Percentiles rank a stretch among this genome's conserved stretches.
Evolutionary conservation across 2,329 filamentous ascomycete genomes (phyloP).

Genomic region (Microsporum ferrugineum): DNA sequence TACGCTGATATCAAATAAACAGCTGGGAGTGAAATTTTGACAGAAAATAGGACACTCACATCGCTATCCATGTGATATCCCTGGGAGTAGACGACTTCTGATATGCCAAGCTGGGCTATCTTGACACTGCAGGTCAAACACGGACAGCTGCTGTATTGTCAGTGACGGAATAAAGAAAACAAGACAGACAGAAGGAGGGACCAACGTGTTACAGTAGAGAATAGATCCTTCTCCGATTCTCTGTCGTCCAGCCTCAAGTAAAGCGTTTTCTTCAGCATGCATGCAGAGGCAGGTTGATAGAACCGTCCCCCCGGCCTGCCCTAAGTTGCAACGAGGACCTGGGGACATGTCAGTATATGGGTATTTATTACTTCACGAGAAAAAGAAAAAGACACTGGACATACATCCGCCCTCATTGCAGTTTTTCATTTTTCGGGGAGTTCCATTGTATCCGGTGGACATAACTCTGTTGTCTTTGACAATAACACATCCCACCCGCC

Average conservation of each 20-base stretch:
- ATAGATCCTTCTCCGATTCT: slow-evolving; percentile 71
- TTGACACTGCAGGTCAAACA: slow-evolving; percentile 98
- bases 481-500: slow-evolving; percentile 86
- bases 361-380: neutral
- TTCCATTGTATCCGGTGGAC: slow-evolving; percentile 94
- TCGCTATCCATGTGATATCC: slow-evolving; percentile 88
- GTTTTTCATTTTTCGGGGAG: slow-evolving; percentile 77
- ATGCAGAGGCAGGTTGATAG: slow-evolving; percentile 86
- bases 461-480: slow-evolving; percentile 79
- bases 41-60: slow-evolving; percentile 20
- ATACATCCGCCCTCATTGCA: slow-evolving; percentile 84
- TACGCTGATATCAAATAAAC: neutral
- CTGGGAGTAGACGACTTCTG: slow-evolving; percentile 88
- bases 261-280: slow-evolving; percentile 96
- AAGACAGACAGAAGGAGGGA: slow-evolving; percentile 6
- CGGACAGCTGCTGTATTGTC: slow-evolving; percentile 50
- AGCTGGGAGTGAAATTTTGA: neutral
- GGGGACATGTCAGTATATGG: neutral
- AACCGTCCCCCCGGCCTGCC: slow-evolving; percentile 55
- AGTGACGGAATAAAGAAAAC: slow-evolving; percentile 8
- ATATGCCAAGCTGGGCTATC: slow-evolving; percentile 91
- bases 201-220: slow-evolving; percentile 76
- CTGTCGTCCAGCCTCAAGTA: slow-evolving; percentile 87
- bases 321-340: slow-evolving; percentile 66
- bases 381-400: slow-evolving; percentile 12